Conservation (phyloP, 164 flowering plant species). For the Platanus orientalis region DNA sequence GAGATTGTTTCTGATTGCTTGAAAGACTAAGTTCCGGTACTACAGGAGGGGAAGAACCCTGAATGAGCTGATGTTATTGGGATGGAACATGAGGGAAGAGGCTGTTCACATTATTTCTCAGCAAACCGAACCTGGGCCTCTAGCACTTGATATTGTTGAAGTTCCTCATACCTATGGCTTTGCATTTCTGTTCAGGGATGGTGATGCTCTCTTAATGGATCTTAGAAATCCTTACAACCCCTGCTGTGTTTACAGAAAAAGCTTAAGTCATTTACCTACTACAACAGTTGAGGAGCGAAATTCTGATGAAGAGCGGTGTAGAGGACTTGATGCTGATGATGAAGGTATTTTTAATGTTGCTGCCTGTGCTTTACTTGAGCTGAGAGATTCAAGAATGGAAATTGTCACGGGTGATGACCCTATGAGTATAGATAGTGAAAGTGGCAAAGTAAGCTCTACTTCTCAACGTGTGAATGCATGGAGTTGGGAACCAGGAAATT, state of each 20-base stretch:
- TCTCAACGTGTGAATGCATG: slow-evolving; percentile 64
- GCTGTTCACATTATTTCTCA: slow-evolving; percentile 49
- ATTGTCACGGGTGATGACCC: slow-evolving; percentile 57
- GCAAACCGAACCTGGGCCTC: slow-evolving; percentile 61
- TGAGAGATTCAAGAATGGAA: slow-evolving; percentile 51
- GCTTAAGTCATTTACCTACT: slow-evolving; percentile 38
- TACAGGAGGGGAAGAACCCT: slow-evolving; percentile 50
- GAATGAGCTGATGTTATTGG: slow-evolving; percentile 69
- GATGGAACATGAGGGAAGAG: slow-evolving; percentile 53
- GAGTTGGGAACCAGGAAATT: slow-evolving; percentile 78
- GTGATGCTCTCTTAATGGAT: slow-evolving; percentile 86
- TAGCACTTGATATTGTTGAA: slow-evolving; percentile 67
- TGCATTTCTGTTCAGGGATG: slow-evolving; percentile 77
- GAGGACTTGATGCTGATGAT: slow-evolving; percentile 69
- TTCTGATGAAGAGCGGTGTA: slow-evolving; percentile 45
- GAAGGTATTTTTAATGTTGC: slow-evolving; percentile 85
- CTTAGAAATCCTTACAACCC: slow-evolving; percentile 69
- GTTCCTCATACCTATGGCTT: slow-evolving; percentile 73
- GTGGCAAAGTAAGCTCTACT: slow-evolving; percentile 20
- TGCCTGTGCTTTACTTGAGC: slow-evolving; percentile 79
- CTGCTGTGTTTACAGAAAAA: slow-evolving; percentile 50
- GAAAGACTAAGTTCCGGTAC: slow-evolving; percentile 6
- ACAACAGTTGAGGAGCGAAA: slow-evolving; percentile 42
- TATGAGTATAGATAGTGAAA: slow-evolving; percentile 72
- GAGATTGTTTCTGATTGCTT: slow-evolving; percentile 4